Conservation (phyloP, 2,329 filamentous ascomycete genomes). For the Colletotrichum spaethianum region DNA sequence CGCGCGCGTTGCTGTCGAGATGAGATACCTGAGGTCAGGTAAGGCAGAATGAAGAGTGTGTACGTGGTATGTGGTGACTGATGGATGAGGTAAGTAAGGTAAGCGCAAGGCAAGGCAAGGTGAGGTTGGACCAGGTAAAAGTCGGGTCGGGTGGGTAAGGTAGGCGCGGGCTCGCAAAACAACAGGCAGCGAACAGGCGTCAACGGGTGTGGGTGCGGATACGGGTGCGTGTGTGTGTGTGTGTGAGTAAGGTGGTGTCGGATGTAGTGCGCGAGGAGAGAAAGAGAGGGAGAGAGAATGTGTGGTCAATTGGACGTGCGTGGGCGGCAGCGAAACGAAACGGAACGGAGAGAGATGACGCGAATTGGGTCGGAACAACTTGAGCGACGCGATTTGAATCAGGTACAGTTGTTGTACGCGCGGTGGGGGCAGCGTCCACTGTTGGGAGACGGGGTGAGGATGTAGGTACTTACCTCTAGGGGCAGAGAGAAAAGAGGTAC, state of each 20-base stretch:
- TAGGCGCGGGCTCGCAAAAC: background rate
- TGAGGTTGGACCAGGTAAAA: background rate
- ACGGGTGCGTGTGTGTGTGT: background rate
- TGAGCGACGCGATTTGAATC: conserved; percentile 7
- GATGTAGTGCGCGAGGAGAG: background rate
- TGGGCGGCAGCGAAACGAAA: conserved; percentile 1
- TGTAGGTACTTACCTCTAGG: background rate
- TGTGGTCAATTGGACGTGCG: conserved; percentile 4
- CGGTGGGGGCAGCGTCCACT: conserved; percentile 2
- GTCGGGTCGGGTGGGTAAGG: background rate
- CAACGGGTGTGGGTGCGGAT: background rate
- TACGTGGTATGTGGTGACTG: background rate
- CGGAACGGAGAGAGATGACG: conserved; percentile 1
- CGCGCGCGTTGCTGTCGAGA: conserved; percentile 32
- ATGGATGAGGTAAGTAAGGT: conserved; percentile 11
- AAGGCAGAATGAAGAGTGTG: conserved; percentile 9
- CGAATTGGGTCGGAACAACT: conserved; percentile 9
- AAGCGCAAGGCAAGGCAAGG: background rate
- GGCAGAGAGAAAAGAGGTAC: background rate
- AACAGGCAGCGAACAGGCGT: conserved; percentile 3
- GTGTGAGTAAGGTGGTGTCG: background rate
- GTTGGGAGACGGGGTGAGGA: background rate
- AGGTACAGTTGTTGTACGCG: background rate
- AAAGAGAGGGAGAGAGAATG: background rate
- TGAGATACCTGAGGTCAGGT: conserved; percentile 24